A percentile compares a stretch with the other conserved stretches of the same genome.
These are phyloP conservation scores for Dacryopinax primogenitus DNA, from an alignment of 768 basidiomycete genomes.

Conservation along the genomic window DNA sequence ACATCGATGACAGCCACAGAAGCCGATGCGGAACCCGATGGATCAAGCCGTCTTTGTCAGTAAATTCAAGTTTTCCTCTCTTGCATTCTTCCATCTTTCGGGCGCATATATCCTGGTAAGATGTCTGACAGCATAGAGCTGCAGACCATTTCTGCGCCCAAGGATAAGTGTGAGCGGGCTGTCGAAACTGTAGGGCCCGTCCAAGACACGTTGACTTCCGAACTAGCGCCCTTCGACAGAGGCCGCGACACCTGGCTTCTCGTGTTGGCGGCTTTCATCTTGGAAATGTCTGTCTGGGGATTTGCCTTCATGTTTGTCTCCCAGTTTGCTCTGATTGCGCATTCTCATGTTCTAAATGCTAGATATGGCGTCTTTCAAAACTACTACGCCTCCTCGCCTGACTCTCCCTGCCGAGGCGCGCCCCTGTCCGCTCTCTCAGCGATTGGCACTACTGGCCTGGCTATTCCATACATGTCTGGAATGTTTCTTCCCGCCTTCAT, in stretches of 20 bases:
- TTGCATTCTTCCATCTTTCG: neutral
- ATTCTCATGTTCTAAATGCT: neutral
- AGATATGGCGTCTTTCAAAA: slow-evolving; percentile 11
- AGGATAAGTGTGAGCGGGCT: neutral
- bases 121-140: neutral
- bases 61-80: neutral
- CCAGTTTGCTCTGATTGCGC: neutral
- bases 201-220: neutral
- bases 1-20: no score
- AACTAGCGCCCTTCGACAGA: neutral
- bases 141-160: neutral
- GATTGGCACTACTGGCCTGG: neutral
- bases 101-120: neutral
- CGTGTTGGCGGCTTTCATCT: neutral
- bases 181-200: neutral
- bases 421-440: neutral
- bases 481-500: neutral
- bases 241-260: neutral
- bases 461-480: neutral
- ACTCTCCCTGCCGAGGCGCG: neutral
- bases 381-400: slow-evolving; percentile 6
- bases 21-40: no score
- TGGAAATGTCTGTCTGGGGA: neutral
- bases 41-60: no score
- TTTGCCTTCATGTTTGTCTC: neutral